A percentile compares a stretch with the other conserved stretches of the same genome.
Conservation (phyloP, 2,329 filamentous ascomycete species). For the Apiospora hydei region DNA sequence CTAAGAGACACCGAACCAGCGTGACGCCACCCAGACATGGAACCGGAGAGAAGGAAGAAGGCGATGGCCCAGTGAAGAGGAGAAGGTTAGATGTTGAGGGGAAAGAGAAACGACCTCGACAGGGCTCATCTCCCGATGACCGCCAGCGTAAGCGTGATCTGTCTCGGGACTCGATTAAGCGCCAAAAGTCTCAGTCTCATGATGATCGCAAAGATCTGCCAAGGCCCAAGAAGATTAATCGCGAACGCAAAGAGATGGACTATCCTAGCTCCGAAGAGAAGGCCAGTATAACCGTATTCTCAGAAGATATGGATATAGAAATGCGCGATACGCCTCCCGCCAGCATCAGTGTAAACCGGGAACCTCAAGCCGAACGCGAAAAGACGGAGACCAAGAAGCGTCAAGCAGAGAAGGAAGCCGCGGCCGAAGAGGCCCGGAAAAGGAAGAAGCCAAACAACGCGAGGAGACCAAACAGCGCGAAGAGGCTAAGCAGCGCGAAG, state of each 20-base stretch:
- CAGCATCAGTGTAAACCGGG: constrained; percentile 36
- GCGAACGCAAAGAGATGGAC: constrained; percentile 50
- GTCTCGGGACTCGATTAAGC: constrained; percentile 50
- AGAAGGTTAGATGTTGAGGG: constrained; percentile 63
- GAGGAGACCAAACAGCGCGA: constrained; percentile 37
- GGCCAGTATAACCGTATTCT: constrained; percentile 62
- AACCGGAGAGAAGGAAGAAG: constrained; percentile 59
- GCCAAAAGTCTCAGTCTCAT: constrained; percentile 45
- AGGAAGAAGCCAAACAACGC: constrained; percentile 42
- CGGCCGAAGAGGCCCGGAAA: constrained; percentile 39
- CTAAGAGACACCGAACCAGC: constrained; percentile 67
- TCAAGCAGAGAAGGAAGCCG: constrained; percentile 44
- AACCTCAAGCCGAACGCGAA: constrained; percentile 44
- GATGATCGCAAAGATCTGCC: constrained; percentile 45
- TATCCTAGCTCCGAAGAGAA: constrained; percentile 54
- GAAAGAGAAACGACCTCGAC: constrained; percentile 57
- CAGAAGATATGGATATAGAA: constrained; percentile 62
- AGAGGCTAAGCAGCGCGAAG: constrained; percentile 40
- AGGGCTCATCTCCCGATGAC: constrained; percentile 53
- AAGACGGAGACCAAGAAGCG: constrained; percentile 46
- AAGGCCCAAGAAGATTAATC: constrained; percentile 49
- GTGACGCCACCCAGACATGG: constrained; percentile 64
- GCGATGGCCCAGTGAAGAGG: constrained; percentile 60
- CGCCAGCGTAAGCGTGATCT: constrained; percentile 51
- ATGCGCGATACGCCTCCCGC: constrained; percentile 57